phyloP scores from a whole-genome alignment of 768 basidiomycete genomes.

The Podaxis sp. region DNA sequence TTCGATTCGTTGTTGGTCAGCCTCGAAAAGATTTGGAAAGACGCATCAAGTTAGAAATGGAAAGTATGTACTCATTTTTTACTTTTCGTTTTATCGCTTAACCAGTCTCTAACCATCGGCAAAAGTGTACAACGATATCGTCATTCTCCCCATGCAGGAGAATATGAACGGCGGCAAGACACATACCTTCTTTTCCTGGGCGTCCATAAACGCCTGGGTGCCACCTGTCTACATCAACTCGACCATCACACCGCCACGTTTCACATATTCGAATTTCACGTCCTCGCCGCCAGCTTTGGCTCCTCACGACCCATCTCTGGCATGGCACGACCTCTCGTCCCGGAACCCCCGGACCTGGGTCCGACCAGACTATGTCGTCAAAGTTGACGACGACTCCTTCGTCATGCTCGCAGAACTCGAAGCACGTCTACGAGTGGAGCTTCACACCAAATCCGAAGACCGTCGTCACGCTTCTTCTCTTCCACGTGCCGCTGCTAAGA shows the following conservation, averaged over 20 bases:
- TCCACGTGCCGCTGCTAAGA: constrained; percentile 1
- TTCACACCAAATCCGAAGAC: constrained; percentile 46
- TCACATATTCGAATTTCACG: constrained; percentile 68
- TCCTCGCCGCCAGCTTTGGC: constrained; percentile 60
- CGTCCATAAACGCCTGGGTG: constrained; percentile 87
- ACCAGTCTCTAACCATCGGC: constrained; percentile 12
- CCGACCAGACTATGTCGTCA: constrained; percentile 88
- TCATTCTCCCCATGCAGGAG: constrained; percentile 80
- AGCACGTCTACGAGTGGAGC: constrained; percentile 77
- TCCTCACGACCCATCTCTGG: constrained; percentile 66
- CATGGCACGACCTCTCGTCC: constrained; percentile 48
- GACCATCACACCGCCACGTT: constrained; percentile 43
- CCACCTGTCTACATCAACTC: constrained; percentile 67
- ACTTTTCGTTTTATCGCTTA: constrained; percentile 12
- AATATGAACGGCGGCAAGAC: constrained; percentile 98
- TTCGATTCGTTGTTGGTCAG: constrained; percentile 88
- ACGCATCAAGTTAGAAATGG: constrained; percentile 84
- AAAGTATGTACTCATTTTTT: constrained; percentile 56
- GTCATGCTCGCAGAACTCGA: constrained; percentile 95
- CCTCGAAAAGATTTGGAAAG: constrained; percentile 80
- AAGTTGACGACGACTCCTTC: constrained; percentile 95
- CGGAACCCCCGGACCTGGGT: constrained; percentile 63
- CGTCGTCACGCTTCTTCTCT: not conserved
- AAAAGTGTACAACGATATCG: constrained; percentile 81
- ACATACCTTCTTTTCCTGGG: constrained; percentile 91